Evolutionary conservation across 257 asterid species (phyloP), one percentile per base, ranked within the genome.

Genomic region (Thymus quinquecostatus): DNA sequence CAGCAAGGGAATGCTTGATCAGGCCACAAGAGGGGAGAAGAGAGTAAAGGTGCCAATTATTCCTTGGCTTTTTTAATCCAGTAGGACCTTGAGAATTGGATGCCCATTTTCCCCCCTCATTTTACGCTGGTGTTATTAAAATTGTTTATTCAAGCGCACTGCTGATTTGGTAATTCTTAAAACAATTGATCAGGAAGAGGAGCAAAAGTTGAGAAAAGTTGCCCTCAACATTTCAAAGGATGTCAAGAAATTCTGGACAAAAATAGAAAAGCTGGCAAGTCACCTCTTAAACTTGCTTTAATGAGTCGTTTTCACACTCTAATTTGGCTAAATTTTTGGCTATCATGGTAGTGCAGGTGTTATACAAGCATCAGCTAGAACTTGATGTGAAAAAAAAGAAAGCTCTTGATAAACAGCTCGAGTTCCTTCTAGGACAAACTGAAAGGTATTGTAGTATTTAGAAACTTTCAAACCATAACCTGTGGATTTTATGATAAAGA

Each of bases 361-460:
- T 82, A 54, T 95, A 89, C 86, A 92, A 95, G 84, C 98, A 95
- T 82, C 99, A 95, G 85, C 75, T 92, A 73, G 96, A 86, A 82
- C 77, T 92, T 67, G 98, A 92, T 51, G 97, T 78, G 82, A 95
- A 92, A 85, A 95, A 92, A 88, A 95, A 95, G 81, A 89, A 89
- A 81, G 88, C 91, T 54, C 97, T 88, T 75, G 99, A 95, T 84
- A 92, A 88, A 74, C 98, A 92, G 75, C 98, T 92, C 65, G 96
- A 95, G 83, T 95, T 95, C 81, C 99, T 92, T 75, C 88, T 95
- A 10, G 99, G 99, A 74, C 99, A 92, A 88, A 95, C 99, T 57
- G 99, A 95, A 84, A 89, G 99, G 99, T 95, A 69, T 33, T 40
- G 27, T 36, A 45, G 54, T 57, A 33, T 58, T 55, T 68, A 40